Evolutionary conservation across 208 protist species (phyloP), one percentile per base, ranked within the genome.

Genomic region (Leishmania arabica): DNA sequence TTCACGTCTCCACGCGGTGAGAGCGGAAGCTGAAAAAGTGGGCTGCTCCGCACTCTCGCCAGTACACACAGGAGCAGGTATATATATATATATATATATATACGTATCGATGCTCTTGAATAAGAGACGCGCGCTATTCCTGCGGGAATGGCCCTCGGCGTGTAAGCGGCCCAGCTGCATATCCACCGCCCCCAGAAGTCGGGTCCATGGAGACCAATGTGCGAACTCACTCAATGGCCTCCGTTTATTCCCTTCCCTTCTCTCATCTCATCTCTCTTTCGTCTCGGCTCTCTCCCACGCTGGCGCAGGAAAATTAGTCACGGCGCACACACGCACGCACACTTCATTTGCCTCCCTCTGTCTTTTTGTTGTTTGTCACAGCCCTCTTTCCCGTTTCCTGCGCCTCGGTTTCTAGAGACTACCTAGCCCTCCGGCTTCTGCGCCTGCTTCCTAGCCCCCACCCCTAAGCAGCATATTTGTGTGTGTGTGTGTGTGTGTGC

Each of bases 281-380:
- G 31, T 86, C 45, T 71, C 53, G 15, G 49, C 15, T 74, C 15
- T 79, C 75, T 70, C 42, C 19, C 37, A 77, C 24, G 40, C 27
- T 85, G 65, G 53, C 5, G 42, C 11, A 9, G 34, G 17, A 54
- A 37, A 62, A 58, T 17, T 68, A 47, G 73, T 68, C 37, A 34
- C 51, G 37, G 0, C 49, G 13, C 42, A 47, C 42, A 47, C 66
- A 76, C 54, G 68, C 69, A 58, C 37, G 75, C 69, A 82, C n/a
- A 68, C 42, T 21, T 49, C 49, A 51, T 68, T 75, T 66, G 37
- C 42, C 51, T 56, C 58, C 13, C 42, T n/a, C 13, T 56, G 24
- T 87, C 34, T 83, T 56, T 82, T 83, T 83, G 75, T 81, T 84
- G 70, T 56, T 77, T 21, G 51, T 65, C 34, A 24, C 45, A 81